Conservation (phyloP, 441 rosid genomes). For the Adansonia gregorii region DNA sequence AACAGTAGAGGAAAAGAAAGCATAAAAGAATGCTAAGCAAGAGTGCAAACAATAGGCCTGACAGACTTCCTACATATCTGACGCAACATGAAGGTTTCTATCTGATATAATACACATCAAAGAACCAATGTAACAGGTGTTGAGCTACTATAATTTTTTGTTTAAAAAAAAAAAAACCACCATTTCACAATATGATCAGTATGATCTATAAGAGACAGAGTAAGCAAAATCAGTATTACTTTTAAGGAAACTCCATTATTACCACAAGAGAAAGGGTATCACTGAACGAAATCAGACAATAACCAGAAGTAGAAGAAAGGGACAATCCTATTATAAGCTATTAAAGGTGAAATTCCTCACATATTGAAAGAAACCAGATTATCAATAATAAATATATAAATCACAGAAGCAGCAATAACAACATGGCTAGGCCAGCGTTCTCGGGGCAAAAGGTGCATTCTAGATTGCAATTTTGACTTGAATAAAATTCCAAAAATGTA, state of each 20-base stretch:
- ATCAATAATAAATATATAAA: not conserved
- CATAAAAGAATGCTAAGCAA: constrained; percentile 4
- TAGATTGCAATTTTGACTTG: not conserved
- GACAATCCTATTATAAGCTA: not conserved
- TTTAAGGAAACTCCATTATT: not conserved
- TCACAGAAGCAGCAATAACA: constrained; percentile 5
- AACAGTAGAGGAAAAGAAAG: constrained; percentile 9
- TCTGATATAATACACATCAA: not conserved
- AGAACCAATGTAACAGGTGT: not conserved
- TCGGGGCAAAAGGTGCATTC: not conserved
- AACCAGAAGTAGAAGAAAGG: constrained; percentile 12
- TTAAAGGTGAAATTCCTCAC: constrained; percentile 3
- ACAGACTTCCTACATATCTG: constrained; percentile 6
- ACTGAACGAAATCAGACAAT: constrained; percentile 9
- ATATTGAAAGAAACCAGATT: constrained; percentile 9
- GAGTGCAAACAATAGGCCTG: not conserved
- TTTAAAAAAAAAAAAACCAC: not conserved
- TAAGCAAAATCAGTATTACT: not conserved
- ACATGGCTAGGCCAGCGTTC: not conserved
- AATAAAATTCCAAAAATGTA: not conserved
- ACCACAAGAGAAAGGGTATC: not conserved
- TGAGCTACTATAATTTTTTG: not conserved
- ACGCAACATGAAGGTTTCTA: not conserved
- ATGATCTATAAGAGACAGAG: not conserved
- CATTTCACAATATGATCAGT: not conserved